Base-by-base conservation (phyloP, 805 yeast genomes). In the Tetrapisispora nanseiensis region DNA sequence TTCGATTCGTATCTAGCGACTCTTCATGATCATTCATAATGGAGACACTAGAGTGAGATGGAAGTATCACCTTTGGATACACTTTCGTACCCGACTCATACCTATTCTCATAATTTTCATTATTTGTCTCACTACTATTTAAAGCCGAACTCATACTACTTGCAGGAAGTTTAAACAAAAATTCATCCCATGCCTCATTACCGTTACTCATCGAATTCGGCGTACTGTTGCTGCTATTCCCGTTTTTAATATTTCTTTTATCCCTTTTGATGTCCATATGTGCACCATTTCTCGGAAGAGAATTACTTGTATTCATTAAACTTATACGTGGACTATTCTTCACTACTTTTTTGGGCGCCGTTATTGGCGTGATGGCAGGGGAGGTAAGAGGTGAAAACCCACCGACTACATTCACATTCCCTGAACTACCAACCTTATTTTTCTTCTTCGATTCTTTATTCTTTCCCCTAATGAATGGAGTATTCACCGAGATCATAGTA, bases 381-480 rank as follows among this genome's bases (percentile, higher is more conserved):
- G 85, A 78, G 3, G 86, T 76, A 51, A 81, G 65, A 0, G 87
- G 78, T 21, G 55, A 51, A 32, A 46, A 50, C 2, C 39, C 28
- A 15, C 26, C 16, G 7, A 19, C 19, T 8, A 10, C 10, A 16
- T 36, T 11, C 18, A n/a, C 12, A 16, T 12, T 31, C 2, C 23
- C 26, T 1, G 20, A 12, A 12, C 32, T 20, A 26, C 31, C 21
- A 8, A 7, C 7, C n/a, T 13, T 31, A 7, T 15, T 19, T 7
- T 19, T 6, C 5, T 30, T 35, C 19, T 35, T 35, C 6, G 4
- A 24, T 5, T 35, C 22, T 24, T 35, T 26, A 18, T 19, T 31
- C 4, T 24, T 30, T 13, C 33, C 40, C 18, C 33, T 24, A 15
- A 37, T 32, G 20, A 33, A 37, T 33, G 45, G 41, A 2, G 45